Percentiles rank a stretch among this genome's conserved stretches.
phyloP scores from a whole-genome alignment of 495 filamentous ascomycete species.

The Lophiostoma macrostomum region DNA sequence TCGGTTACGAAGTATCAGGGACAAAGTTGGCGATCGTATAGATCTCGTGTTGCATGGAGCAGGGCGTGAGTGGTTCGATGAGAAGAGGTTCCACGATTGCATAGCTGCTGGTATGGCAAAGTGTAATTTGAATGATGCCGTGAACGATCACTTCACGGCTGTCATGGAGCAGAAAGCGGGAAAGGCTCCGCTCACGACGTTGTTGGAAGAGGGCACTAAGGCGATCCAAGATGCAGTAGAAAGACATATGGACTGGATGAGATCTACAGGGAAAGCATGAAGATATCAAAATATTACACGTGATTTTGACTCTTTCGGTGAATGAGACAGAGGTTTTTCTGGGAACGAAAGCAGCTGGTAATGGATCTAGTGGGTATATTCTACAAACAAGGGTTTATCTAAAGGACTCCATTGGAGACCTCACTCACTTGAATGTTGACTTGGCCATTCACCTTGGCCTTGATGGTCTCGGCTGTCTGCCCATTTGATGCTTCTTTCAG shows the following conservation, averaged over 20 bases:
- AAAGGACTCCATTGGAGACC: too few relatives aligned
- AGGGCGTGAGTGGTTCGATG: conserved; percentile 58
- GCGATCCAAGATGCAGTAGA: conserved; percentile 74
- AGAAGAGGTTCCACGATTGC: conserved; percentile 63
- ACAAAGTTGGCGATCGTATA: conserved; percentile 59
- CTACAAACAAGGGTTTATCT: too few relatives aligned
- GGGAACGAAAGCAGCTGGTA: too few relatives aligned
- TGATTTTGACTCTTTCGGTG: too few relatives aligned
- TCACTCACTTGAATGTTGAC: too few relatives aligned
- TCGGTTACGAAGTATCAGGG: conserved; percentile 61
- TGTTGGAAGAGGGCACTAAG: conserved; percentile 68
- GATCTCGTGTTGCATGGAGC: conserved; percentile 73
- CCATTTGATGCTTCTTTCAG: too few relatives aligned
- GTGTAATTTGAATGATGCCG: conserved; percentile 77
- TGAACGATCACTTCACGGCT: conserved; percentile 66
- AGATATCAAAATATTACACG: too few relatives aligned
- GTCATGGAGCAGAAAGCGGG: conserved; percentile 64
- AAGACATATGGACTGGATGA: conserved; percentile 67
- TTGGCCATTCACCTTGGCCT: too few relatives aligned
- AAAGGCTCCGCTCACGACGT: conserved; percentile 60
- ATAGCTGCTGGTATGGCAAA: conserved; percentile 70
- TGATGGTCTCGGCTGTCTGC: too few relatives aligned
- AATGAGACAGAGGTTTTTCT: too few relatives aligned
- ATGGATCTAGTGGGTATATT: too few relatives aligned
- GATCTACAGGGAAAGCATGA: conserved; percentile 59